Evolutionary conservation across 1,139 yeast species (phyloP).

Genomic region (Zygosaccharomyces pseudobailii): DNA sequence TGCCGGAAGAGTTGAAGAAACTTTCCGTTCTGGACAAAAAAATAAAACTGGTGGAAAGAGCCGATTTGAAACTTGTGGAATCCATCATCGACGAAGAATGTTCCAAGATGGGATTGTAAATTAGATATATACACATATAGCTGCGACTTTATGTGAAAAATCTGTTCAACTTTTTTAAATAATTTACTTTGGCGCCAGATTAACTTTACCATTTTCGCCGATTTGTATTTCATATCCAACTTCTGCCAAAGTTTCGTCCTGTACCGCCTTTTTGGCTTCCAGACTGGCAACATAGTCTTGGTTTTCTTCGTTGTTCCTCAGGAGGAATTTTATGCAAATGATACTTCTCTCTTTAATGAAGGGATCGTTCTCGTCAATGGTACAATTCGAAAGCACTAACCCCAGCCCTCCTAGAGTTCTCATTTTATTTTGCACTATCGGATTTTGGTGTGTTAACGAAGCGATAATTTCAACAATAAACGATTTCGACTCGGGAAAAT

Average conservation of each 20-base stretch:
- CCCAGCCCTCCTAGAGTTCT: constrained; percentile 66
- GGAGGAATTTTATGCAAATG: constrained; percentile 63
- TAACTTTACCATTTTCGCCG: constrained; percentile 47
- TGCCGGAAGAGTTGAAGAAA: constrained; percentile 80
- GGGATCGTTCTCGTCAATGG: constrained; percentile 84
- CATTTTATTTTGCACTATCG: constrained; percentile 59
- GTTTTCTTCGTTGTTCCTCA: constrained; percentile 59
- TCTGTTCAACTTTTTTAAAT: background rate
- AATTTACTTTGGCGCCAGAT: constrained; percentile 33
- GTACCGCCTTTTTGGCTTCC: constrained; percentile 52
- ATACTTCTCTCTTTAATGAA: constrained; percentile 82
- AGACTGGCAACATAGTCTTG: constrained; percentile 67
- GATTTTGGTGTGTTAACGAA: constrained; percentile 47
- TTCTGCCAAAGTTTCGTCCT: constrained; percentile 46
- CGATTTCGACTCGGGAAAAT: constrained; percentile 58
- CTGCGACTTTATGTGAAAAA: background rate
- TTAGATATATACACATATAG: constrained; percentile 2
- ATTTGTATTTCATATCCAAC: constrained; percentile 60
- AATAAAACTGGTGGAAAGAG: constrained; percentile 66
- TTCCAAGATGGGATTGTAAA: constrained; percentile 41
- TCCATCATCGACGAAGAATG: constrained; percentile 67
- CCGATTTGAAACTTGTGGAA: constrained; percentile 71
- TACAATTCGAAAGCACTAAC: constrained; percentile 71
- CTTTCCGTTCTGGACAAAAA: constrained; percentile 70
- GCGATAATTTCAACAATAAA: constrained; percentile 59